phyloP scores from a whole-genome alignment of 2,329 filamentous ascomycete species.

The Trichocomaceae sp. region DNA sequence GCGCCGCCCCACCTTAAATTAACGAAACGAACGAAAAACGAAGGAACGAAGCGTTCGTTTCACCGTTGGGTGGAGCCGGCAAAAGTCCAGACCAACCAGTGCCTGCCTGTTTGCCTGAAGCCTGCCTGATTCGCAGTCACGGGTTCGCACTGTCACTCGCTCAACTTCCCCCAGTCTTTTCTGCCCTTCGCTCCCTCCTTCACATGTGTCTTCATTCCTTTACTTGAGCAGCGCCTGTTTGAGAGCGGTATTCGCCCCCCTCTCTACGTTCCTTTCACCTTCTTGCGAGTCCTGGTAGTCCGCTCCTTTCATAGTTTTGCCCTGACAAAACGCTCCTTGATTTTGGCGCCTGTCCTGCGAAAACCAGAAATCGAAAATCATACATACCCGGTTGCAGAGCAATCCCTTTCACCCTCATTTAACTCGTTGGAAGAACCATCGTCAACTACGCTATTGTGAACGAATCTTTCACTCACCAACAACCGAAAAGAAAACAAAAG shows the following conservation, averaged over 20 bases:
- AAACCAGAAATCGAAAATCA: background rate
- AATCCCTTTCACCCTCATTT: slow-evolving; percentile 12
- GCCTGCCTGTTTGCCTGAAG: background rate
- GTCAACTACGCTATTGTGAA: background rate
- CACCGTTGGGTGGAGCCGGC: background rate
- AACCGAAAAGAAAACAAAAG: background rate
- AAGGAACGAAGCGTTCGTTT: slow-evolving; percentile 1
- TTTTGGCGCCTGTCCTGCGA: background rate
- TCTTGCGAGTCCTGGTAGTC: slow-evolving; percentile 34
- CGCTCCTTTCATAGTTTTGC: slow-evolving; percentile 28
- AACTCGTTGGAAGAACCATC: background rate
- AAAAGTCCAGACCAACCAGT: background rate
- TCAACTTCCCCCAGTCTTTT: slow-evolving; percentile 13
- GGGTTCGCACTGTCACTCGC: slow-evolving; percentile 7
- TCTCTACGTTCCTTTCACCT: slow-evolving; percentile 14
- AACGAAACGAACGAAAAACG: background rate
- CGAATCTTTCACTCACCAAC: background rate
- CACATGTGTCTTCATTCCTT: slow-evolving; percentile 9
- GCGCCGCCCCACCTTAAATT: background rate
- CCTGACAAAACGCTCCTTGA: slow-evolving; percentile 16
- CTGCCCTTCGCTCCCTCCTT: slow-evolving; percentile 14
- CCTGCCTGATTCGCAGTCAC: slow-evolving; percentile 2
- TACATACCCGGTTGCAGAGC: slow-evolving; percentile 11
- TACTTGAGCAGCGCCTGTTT: background rate
- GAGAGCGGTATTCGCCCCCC: slow-evolving; percentile 5